A percentile compares a stretch with the other conserved stretches of the same genome.
Conservation (phyloP, 2,329 filamentous ascomycete species). For the Bretziella fagacearum region DNA sequence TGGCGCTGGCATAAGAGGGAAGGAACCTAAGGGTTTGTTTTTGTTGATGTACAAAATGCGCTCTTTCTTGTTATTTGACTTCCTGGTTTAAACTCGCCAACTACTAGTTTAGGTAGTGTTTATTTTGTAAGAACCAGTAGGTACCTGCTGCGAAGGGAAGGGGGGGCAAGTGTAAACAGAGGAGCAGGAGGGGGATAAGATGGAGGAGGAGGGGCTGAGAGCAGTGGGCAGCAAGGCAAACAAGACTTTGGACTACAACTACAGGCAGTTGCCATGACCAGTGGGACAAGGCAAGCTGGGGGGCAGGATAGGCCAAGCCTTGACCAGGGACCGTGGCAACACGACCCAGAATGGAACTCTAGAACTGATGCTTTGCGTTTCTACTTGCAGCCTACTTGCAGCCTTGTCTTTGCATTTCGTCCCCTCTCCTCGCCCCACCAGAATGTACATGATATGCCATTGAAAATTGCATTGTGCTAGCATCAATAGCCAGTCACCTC, state of each 20-base stretch:
- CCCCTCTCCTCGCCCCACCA: too few relatives aligned
- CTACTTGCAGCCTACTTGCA: neutral
- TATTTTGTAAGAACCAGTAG: neutral
- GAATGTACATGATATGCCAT: too few relatives aligned
- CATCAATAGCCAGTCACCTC: too few relatives aligned
- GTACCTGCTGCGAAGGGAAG: neutral
- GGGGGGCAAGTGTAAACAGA: neutral
- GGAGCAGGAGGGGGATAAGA: neutral
- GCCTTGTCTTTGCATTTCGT: neutral
- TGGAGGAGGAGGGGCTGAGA: neutral
- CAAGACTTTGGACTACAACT: neutral
- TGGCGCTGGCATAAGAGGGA: neutral
- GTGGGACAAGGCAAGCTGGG: neutral
- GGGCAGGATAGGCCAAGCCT: neutral
- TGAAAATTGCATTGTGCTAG: too few relatives aligned
- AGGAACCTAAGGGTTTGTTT: conserved; percentile 11
- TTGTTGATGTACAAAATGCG: neutral
- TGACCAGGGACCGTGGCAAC: conserved; percentile 2
- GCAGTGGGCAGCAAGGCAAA: neutral
- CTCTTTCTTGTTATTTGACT: neutral
- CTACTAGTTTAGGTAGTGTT: neutral
- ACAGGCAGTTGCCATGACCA: neutral
- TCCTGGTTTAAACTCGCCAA: neutral
- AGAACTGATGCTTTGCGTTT: neutral
- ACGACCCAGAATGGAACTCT: neutral